A percentile compares a stretch with the other conserved stretches of the same genome.
These are phyloP conservation scores for Nyssa sinensis DNA, from an alignment of 148 eudicot species.

Conservation along the genomic window DNA sequence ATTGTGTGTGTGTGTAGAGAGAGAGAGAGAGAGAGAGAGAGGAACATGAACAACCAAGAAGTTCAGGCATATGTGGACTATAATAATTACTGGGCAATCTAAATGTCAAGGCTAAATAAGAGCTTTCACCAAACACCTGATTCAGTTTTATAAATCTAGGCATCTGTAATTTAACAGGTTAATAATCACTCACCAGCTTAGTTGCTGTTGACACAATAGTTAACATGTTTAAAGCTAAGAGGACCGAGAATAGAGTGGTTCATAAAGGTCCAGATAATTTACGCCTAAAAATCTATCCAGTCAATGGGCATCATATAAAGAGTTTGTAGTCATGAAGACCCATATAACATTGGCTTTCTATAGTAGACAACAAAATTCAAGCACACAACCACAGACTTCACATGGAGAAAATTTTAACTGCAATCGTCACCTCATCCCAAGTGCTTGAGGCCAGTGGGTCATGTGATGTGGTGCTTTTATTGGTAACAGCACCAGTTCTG, in stretches of 20 bases:
- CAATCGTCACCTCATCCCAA: constrained; percentile 76
- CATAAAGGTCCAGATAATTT: neutral
- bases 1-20: neutral
- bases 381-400: neutral
- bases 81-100: neutral
- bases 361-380: neutral
- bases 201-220: neutral
- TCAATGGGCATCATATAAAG: neutral
- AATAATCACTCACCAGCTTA: neutral
- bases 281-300: neutral
- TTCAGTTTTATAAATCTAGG: neutral
- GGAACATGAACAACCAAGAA: neutral
- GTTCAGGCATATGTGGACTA: neutral
- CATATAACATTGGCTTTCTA: neutral
- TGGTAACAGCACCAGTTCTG: constrained; percentile 34
- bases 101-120: neutral
- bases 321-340: neutral
- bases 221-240: neutral
- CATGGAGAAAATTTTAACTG: neutral
- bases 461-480: constrained; percentile 38
- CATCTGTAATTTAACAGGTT: neutral
- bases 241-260: neutral
- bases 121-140: neutral
- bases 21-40: neutral
- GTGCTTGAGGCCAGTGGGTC: constrained; percentile 94